Evolutionary conservation across 2,329 filamentous ascomycete genomes (phyloP), one percentile per base, ranked within the genome.

Genomic region (Ceratocystis variospora): DNA sequence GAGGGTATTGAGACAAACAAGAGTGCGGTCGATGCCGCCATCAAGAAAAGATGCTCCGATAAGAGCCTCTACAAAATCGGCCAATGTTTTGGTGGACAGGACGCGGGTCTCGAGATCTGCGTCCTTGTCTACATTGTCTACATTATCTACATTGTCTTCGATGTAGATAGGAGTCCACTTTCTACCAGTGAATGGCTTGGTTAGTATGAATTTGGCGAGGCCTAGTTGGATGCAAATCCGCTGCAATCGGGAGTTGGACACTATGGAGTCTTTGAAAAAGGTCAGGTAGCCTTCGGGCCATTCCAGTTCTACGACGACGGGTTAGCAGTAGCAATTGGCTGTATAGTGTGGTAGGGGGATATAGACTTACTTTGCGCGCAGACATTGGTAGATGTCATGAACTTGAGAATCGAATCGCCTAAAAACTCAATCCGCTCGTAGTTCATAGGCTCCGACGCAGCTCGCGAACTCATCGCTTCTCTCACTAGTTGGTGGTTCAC

Each of bases 391-490:
- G 85, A 84, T 0, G 87, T 80, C 61, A 83, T 84, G 66, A 87
- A 83, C 71, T 97, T 97, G 46, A 97, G 79, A 1, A 96, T 79
- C 0, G 85, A 85, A 71, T 97, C 93, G 0, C 94, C 94, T 0
- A 96, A 77, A 70, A 95, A 95, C 73, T 97, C 94, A 0, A 96
- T 77, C 2, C 88, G 80, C 71, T 97, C 88, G 72, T 96, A 96
- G 69, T 96, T 82, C 0, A 79, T 80, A 0, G 76, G 73, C 61
- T 86, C 84, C 1, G 74, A 72, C 0, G 89, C 84, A 1, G 79
- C 79, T 0, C 86, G 83, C 0, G 89, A 79, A 63, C 82, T 88
- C 62, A 95, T 86, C 0, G 92, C 90, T 8, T 83, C 85, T 1
- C 85, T 73, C 0, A 95, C 72, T 44, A 87, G 76, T 0, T 76